Conservation (phyloP, 495 filamentous ascomycete species). For the Penicillium bovifimosum region DNA sequence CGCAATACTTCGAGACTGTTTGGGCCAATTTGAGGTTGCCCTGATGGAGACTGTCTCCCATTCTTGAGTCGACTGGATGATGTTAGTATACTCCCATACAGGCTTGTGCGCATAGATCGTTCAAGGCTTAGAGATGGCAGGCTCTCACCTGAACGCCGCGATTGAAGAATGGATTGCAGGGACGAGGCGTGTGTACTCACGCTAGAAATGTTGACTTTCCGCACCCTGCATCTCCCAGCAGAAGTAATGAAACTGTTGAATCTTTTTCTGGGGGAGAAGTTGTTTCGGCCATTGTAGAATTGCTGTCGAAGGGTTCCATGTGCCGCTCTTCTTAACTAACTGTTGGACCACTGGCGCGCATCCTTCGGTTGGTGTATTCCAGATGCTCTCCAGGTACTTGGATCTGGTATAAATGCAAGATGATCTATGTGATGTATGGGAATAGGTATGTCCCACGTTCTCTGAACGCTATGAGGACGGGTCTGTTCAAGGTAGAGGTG, state of each 20-base stretch:
- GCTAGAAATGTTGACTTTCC: conserved; percentile 88
- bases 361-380: neutral
- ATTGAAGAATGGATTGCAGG: neutral
- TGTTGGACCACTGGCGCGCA: neutral
- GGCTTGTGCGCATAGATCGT: neutral
- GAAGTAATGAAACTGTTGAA: conserved; percentile 59
- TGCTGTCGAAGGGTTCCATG: neutral
- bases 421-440: neutral
- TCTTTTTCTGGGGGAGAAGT: conserved; percentile 13
- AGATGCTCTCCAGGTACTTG: no score
- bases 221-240: conserved; percentile 74
- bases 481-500: neutral
- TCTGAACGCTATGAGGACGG: neutral
- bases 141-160: no score
- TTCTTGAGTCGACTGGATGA: conserved; percentile 25
- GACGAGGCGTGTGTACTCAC: conserved; percentile 46
- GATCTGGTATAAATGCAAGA: no score
- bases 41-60: conserved; percentile 8
- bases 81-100: neutral
- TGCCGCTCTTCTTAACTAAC: neutral
- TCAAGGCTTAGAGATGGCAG: neutral
- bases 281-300: conserved; percentile 9
- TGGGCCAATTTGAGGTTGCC: neutral
- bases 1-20: conserved; percentile 44
- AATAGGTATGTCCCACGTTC: neutral